Evolutionary conservation across 129 eudicot genomes (phyloP).

Genomic region (Chrysanthemum lavandulifolium): DNA sequence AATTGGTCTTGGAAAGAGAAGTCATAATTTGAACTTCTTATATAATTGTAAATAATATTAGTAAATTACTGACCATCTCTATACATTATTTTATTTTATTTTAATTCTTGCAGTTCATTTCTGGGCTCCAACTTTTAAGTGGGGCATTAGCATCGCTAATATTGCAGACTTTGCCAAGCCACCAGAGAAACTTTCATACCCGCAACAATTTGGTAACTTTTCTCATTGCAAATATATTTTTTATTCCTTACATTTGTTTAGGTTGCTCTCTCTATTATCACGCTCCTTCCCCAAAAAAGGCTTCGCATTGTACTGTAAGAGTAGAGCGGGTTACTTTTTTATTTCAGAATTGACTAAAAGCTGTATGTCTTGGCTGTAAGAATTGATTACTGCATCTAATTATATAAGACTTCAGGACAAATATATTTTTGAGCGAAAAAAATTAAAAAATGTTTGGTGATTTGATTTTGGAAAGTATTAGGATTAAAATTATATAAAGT

Average conservation of each 20-base stretch:
- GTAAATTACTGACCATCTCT: not conserved
- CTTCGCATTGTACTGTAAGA: not conserved
- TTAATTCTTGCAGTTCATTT: slow-evolving; percentile 68
- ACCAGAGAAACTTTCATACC: slow-evolving; percentile 95
- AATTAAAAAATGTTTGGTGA: not conserved
- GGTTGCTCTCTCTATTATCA: not conserved
- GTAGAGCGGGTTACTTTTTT: not conserved
- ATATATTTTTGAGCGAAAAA: slow-evolving; percentile 2
- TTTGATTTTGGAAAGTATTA: slow-evolving; percentile 9
- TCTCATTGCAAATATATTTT: not conserved
- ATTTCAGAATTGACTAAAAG: not conserved
- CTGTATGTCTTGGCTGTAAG: not conserved
- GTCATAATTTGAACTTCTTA: not conserved
- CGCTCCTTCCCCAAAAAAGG: not conserved
- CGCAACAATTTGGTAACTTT: slow-evolving; percentile 89
- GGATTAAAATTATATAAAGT: not conserved
- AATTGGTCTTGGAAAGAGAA: no score
- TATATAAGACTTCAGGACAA: not conserved
- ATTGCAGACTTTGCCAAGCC: slow-evolving; percentile 89
- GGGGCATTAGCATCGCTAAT: slow-evolving; percentile 97
- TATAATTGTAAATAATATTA: not conserved
- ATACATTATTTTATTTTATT: not conserved
- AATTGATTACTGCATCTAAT: not conserved
- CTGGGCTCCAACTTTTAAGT: slow-evolving; percentile 99
- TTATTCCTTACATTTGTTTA: not conserved